Percentiles rank a stretch among this genome's conserved stretches.
Conservation (phyloP, 805 yeast genomes). For the Spathaspora hagerdaliae region DNA sequence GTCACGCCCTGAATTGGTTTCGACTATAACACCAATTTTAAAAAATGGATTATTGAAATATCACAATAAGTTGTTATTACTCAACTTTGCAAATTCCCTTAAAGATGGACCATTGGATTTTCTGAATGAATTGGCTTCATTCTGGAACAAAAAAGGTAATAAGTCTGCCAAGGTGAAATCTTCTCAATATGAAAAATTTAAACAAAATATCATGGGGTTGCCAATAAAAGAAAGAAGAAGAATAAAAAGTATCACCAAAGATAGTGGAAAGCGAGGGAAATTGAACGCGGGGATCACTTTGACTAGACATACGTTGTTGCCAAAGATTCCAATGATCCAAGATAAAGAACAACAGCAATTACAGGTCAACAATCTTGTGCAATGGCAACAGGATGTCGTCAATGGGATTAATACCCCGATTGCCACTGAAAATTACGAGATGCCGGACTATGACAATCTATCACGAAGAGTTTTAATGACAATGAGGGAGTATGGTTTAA, state of each 20-base stretch:
- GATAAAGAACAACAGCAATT: constrained; percentile 42
- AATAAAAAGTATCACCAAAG: constrained; percentile 77
- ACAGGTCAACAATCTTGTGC: constrained; percentile 52
- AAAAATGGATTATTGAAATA: constrained; percentile 44
- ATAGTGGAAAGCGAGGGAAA: constrained; percentile 74
- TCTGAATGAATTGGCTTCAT: constrained; percentile 37
- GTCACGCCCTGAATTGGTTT: constrained; percentile 69
- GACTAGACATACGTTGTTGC: constrained; percentile 69
- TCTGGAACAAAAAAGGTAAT: constrained; percentile 49
- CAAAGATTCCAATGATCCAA: constrained; percentile 77
- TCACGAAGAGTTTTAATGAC: constrained; percentile 71
- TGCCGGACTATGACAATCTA: constrained; percentile 75
- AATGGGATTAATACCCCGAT: constrained; percentile 82
- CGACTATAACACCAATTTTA: constrained; percentile 54
- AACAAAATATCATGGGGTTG: constrained; percentile 80
- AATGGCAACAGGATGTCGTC: constrained; percentile 90
- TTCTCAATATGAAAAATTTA: constrained; percentile 75
- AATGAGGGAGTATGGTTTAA: constrained; percentile 84
- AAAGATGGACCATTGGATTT: constrained; percentile 67
- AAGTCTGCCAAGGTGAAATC: constrained; percentile 48
- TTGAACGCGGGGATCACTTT: constrained; percentile 64
- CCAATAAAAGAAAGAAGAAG: constrained; percentile 83
- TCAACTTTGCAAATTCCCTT: constrained; percentile 80
- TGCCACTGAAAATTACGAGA: constrained; percentile 69
- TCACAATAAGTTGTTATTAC: constrained; percentile 80